Evolutionary conservation across 2,329 filamentous ascomycete genomes (phyloP).

Genomic region (Sclerotinia sclerotiorum): DNA sequence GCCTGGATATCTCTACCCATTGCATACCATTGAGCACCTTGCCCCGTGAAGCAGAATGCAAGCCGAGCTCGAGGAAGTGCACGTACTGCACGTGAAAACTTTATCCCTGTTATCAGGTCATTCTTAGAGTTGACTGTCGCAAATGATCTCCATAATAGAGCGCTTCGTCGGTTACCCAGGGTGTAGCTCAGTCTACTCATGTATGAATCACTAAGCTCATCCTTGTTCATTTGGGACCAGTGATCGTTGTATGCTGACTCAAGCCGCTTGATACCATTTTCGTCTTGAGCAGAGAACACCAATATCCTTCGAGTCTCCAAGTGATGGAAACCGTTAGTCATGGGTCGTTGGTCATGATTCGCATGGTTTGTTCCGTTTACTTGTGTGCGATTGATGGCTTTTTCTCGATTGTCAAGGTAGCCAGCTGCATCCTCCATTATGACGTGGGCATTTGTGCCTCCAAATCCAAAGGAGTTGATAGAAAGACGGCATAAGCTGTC

Average conservation of each 20-base stretch:
- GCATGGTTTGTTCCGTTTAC: background rate
- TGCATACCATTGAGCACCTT: slow-evolving; percentile 29
- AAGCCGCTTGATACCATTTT: background rate
- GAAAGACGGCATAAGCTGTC: slow-evolving; percentile 24
- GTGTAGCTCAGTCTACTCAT: slow-evolving; percentile 22
- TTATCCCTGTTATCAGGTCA: slow-evolving; percentile 21
- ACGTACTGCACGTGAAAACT: background rate
- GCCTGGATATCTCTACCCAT: slow-evolving; percentile 28
- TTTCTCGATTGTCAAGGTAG: background rate
- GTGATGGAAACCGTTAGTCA: background rate
- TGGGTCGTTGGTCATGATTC: background rate
- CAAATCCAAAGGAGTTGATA: slow-evolving; percentile 36
- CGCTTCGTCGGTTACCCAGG: background rate
- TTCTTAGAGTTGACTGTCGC: background rate
- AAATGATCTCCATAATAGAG: background rate
- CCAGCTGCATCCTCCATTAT: slow-evolving; percentile 24
- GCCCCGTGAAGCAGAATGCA: slow-evolving; percentile 9
- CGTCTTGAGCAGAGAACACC: slow-evolving; percentile 11
- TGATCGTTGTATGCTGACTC: background rate
- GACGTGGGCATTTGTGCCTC: slow-evolving; percentile 32
- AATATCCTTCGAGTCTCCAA: background rate
- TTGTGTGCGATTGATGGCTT: background rate
- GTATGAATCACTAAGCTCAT: background rate
- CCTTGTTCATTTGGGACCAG: background rate
- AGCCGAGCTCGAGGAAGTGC: background rate